Base-by-base conservation (phyloP, 257 asterid species). In the Primulina huaijiensis region DNA sequence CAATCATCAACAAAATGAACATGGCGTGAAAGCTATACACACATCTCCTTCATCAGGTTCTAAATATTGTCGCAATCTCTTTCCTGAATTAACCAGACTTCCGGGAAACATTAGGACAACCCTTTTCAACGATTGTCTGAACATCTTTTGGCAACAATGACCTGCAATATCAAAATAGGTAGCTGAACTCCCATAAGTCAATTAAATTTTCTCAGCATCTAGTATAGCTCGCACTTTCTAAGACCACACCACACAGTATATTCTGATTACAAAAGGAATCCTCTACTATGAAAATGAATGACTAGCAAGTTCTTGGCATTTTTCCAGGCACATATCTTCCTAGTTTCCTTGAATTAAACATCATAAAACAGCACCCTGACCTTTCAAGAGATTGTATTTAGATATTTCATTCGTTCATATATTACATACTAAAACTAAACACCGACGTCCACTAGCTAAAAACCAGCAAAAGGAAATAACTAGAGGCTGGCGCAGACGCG, bases 11-110 rank as follows among this genome's bases (percentile, higher is more conserved):
- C 30, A 34, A 64, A 71, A 21, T 37, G 23, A 29, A 57, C 19
- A 38, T 14, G 63, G 62, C 31, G 53, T 8, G 35, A 60, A 60
- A 70, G 52, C 27, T 27, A 43, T 72, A 71, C 90, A 76, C 79
- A 94, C 99, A 62, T 86, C 87, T 80, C 89, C 91, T 79, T 94
- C 99, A 25, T 86, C 91, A 62, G 91, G 88, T 34, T 76, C 81
- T 72, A 91, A 76, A 78, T 89, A 82, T 2, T 84, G 89, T 72
- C 99, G 87, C 87, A 94, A 75, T 81, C 97, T 88, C 76, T 94
- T 94, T 3, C 87, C 89, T 0, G 99, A 91, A 79, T 94, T 91
- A 68, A 94, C 97, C 6, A n/a, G 85, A 81, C 85, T 94, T 94
- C 70, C 99, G 82, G 20, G 72, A 62, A 57, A 89, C 82, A 82